These are phyloP conservation scores for Ambrosia artemisiifolia DNA, from an alignment of 129 eudicot species.

Conservation along the genomic window DNA sequence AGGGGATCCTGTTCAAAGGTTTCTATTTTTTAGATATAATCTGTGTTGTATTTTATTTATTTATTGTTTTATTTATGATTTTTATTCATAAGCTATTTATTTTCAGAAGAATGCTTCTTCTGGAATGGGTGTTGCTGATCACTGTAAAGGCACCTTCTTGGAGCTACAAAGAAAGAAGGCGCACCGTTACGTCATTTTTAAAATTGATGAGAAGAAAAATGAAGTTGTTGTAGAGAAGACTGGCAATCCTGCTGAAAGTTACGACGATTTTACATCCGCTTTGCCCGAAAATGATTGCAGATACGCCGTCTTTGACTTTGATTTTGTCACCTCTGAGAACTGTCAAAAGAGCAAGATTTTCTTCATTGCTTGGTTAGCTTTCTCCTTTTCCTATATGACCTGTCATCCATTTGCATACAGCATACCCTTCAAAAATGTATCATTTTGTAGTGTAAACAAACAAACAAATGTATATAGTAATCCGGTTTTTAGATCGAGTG, in stretches of 20 bases:
- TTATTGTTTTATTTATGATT: background rate
- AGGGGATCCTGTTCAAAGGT: constrained; percentile 1
- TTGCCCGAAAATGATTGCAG: constrained; percentile 80
- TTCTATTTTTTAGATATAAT: background rate
- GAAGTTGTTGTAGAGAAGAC: constrained; percentile 85
- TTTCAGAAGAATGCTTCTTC: constrained; percentile 62
- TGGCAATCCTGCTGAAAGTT: constrained; percentile 78
- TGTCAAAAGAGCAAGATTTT: constrained; percentile 93
- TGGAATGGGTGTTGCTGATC: constrained; percentile 70
- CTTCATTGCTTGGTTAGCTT: constrained; percentile 73
- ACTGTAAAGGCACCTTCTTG: constrained; percentile 51
- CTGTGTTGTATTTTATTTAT: background rate
- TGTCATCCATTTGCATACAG: background rate
- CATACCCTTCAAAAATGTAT: background rate
- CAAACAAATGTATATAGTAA: too few relatives aligned
- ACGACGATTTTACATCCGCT: constrained; percentile 62
- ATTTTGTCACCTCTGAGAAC: constrained; percentile 75
- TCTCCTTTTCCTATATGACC: background rate
- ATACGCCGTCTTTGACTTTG: constrained; percentile 75
- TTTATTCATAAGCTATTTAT: background rate
- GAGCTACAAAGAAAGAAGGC: constrained; percentile 73
- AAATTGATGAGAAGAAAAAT: constrained; percentile 81
- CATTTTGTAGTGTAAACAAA: background rate
- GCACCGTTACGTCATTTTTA: constrained; percentile 68
- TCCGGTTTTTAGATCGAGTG: too few relatives aligned